Base-by-base conservation (phyloP, 805 yeast species). In the Monosporozyma yasuniensis region DNA sequence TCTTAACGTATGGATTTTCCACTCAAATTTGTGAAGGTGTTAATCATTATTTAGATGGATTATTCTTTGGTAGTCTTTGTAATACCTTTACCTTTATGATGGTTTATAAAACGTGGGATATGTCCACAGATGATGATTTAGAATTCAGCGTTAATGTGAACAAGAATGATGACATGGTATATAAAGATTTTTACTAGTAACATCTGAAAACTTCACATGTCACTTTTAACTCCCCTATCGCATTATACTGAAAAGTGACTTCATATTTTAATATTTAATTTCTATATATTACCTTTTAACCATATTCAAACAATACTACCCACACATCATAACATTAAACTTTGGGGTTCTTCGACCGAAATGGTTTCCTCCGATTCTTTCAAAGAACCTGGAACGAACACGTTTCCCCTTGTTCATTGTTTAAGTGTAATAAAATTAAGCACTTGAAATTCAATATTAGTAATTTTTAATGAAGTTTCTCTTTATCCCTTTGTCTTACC, bases 81-180 rank as follows among this genome's bases (percentile, higher is more conserved):
- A 87, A 87, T 63, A 63, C 88, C 46, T 84, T 88, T 60, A 77
- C 95, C 3, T 70, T 85, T 49, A 89, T 93, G 96, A 91, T 93
- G 98, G 74, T 91, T 47, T 91, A 89, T 73, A 90, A 93, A 69
- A 87, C 81, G 58, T 91, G 98, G 96, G 97, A 90, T 61, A 88
- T 90, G 77, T 83, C 91, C 47, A 93, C 98, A 11, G 81, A 83
- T 50, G 98, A 91, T 61, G 98, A 93, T 65, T 80, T 91, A 58
- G 99, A 91, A 69, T 93, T 91, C 67, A 80, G 88, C 46, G 93
- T 87, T 47, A 75, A 80, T 51, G 72, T 72, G 37, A 71, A 71
- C 51, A 78, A 73, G 53, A 72, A 68, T 18, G 72, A 71, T 41
- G 69, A 64, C 22, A 61, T 68, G 42, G 47, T 57, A 19, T 61